Evolutionary conservation across 176 grass and related monocot species (phyloP), one percentile per base, ranked within the genome.

Genomic region (Lolium perenne): DNA sequence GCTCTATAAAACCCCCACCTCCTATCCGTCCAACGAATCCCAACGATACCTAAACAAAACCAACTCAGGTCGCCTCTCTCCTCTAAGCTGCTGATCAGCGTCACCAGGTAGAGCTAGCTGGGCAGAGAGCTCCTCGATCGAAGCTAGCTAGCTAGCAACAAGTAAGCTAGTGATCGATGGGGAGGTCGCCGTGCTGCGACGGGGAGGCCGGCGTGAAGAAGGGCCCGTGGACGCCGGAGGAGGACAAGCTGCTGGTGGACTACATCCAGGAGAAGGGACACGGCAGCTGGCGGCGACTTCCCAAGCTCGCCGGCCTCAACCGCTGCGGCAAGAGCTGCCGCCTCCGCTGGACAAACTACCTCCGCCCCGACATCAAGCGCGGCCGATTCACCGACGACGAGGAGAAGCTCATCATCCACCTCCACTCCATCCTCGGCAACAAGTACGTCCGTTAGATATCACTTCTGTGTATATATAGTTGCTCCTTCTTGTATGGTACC

Each of bases 261-360:
- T 92, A 95, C 91, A 98, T 98, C 79, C 25, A 82, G 17, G 43
- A 89, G 82, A 7, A 95, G 47, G 93, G 96, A 26, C 88, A 94
- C 5, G 93, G 96, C 0, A 95, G 88, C 90, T 98, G 96, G 96
- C 90, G 96, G 4, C 86, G 91, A 47, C 84, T 98, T 5, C 96
- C 96, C 1, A 94, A 98, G 86, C 86, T 91, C 59, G 96, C 96
- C 14, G 96, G 96, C 0, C 81, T 98, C 7, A 92, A 95, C 91
- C 88, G 96, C 29, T 98, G 96, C 71, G 96, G 96, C 70, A 98
- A 98, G 88, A 98, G 96, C 88, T 98, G 96, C 90, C 85, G 96
- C 45, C 96, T 98, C 38, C 88, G 96, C 23, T 98, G 93, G 93
- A 95, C 93, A 0, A 98, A 98, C 93, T 98, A 98, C 83, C 91